phyloP scores from a whole-genome alignment of 2,329 filamentous ascomycete genomes.

The Amauroascus verrucosus region DNA sequence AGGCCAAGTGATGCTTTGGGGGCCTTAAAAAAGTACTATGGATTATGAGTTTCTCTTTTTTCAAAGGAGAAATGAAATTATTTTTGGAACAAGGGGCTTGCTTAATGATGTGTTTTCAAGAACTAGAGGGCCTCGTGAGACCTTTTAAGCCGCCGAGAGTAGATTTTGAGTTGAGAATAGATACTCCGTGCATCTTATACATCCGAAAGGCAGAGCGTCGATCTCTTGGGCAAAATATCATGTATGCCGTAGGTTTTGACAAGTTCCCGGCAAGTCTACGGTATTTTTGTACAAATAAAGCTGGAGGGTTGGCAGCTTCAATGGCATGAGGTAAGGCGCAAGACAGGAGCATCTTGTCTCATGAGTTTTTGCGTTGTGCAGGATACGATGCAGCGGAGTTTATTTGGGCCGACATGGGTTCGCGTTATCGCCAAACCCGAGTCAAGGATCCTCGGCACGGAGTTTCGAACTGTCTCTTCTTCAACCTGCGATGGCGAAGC shows the following conservation, averaged over 20 bases:
- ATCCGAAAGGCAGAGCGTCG: background rate
- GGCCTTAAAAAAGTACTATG: too few relatives aligned
- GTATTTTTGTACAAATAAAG: background rate
- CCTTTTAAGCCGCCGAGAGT: background rate
- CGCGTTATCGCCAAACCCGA: background rate
- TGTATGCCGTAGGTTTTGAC: background rate
- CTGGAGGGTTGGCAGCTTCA: background rate
- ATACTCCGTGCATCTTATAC: background rate
- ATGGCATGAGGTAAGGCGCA: background rate
- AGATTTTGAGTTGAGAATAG: background rate
- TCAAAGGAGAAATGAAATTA: background rate
- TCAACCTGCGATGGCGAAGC: background rate
- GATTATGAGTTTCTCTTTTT: too few relatives aligned
- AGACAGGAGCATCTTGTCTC: too few relatives aligned
- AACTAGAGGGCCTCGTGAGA: background rate
- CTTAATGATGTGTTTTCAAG: background rate
- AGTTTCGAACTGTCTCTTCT: background rate
- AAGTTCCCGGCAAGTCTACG: background rate
- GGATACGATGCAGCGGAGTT: background rate
- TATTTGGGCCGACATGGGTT: background rate
- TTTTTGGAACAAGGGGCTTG: background rate
- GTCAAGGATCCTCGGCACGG: background rate
- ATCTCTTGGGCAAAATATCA: background rate
- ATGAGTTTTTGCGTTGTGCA: background rate
- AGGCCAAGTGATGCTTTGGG: too few relatives aligned